These are phyloP conservation scores for Persicaria tinctoria DNA, from an alignment of 148 eudicot genomes.

Conservation along the genomic window DNA sequence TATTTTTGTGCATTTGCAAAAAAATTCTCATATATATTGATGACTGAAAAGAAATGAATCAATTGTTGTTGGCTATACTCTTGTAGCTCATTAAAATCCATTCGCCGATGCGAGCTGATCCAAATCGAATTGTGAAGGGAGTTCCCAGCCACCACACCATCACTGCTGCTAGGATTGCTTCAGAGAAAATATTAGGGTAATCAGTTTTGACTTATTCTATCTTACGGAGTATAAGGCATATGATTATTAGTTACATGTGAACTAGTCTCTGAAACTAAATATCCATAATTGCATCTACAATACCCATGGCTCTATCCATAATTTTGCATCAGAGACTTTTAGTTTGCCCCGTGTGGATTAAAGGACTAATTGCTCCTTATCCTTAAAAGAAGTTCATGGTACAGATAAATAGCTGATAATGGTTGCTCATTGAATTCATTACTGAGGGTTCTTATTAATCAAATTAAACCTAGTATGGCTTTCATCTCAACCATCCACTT, in stretches of 20 bases:
- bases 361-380: background rate
- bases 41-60: background rate
- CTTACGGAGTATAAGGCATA: background rate
- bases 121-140: conserved; percentile 76
- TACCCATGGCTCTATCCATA: too few relatives aligned
- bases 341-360: background rate
- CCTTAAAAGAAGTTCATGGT: background rate
- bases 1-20: background rate
- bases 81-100: conserved; percentile 81
- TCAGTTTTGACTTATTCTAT: conserved; percentile 9
- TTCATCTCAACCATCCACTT: background rate
- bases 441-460: background rate
- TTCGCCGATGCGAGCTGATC: conserved; percentile 95
- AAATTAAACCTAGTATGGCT: background rate
- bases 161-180: conserved; percentile 71
- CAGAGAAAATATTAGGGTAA: conserved; percentile 76
- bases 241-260: background rate
- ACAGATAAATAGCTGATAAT: background rate
- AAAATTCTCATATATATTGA: background rate
- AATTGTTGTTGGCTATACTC: conserved; percentile 13
- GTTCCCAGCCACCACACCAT: conserved; percentile 55
- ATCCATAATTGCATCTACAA: background rate
- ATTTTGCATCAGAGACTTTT: too few relatives aligned
- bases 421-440: background rate
- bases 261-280: background rate